These are phyloP conservation scores for Thalassiosira exigua DNA, from an alignment of 352 stramenopile genomes.

Conservation along the genomic window DNA sequence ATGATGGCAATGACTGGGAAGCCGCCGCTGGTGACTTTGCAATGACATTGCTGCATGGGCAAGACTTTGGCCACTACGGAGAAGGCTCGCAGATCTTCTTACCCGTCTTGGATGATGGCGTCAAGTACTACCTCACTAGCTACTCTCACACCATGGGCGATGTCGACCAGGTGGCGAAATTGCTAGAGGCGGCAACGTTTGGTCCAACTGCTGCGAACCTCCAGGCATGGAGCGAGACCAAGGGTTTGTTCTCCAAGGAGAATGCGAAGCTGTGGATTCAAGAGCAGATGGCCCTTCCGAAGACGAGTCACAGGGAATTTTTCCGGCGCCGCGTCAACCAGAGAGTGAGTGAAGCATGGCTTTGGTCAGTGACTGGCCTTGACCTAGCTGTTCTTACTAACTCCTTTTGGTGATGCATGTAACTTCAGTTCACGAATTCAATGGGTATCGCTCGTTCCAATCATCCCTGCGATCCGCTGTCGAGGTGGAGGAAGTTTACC, in stretches of 20 bases:
- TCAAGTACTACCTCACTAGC: conserved; percentile 50
- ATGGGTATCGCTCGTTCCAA: conserved; percentile 32
- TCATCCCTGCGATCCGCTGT: conserved; percentile 56
- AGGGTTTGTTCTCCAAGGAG: conserved; percentile 12
- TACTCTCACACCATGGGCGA: conserved; percentile 43
- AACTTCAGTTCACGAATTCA: conserved; percentile 45
- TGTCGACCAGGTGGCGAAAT: conserved; percentile 38
- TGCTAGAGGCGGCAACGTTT: conserved; percentile 61
- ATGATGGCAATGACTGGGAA: conserved; percentile 57
- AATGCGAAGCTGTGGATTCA: conserved; percentile 52
- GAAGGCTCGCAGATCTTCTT: conserved; percentile 50
- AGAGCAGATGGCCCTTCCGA: conserved; percentile 50
- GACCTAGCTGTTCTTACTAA: no score
- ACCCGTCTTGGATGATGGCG: conserved; percentile 16
- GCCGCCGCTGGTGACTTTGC: conserved; percentile 59
- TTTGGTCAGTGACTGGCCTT: not conserved
- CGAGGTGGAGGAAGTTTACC: conserved; percentile 58
- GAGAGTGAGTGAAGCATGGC: conserved; percentile 28
- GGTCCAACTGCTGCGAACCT: conserved; percentile 52
- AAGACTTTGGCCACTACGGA: conserved; percentile 42
- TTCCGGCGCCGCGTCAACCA: conserved; percentile 61
- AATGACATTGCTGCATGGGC: conserved; percentile 33
- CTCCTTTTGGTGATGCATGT: conserved; percentile 1
- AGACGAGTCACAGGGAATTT: conserved; percentile 65
- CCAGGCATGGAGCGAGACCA: conserved; percentile 8